These are phyloP conservation scores for Fremontodendron californicum DNA, from an alignment of 345 rosid species.

Conservation along the genomic window DNA sequence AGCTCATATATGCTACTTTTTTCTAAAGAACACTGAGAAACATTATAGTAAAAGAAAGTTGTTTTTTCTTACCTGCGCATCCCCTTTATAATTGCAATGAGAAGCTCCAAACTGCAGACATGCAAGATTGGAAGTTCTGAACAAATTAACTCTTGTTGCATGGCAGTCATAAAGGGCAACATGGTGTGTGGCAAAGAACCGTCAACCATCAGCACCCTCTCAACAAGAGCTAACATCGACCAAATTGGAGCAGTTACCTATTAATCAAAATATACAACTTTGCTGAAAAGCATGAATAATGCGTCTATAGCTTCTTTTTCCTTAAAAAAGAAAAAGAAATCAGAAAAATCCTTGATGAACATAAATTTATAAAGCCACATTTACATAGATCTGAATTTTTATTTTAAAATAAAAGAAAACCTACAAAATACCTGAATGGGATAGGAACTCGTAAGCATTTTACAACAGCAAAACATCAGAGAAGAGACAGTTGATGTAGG, in stretches of 20 bases:
- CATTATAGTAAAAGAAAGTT: neutral
- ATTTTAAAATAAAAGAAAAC: neutral
- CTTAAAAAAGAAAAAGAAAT: neutral
- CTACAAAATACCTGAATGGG: conserved; percentile 59
- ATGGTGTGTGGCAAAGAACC: conserved; percentile 57
- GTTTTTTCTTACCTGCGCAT: conserved; percentile 51
- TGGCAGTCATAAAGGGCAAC: conserved; percentile 48
- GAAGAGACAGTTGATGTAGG: conserved; percentile 43
- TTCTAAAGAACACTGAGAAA: neutral
- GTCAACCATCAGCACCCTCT: conserved; percentile 74
- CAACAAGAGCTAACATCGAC: conserved; percentile 62
- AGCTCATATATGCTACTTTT: neutral
- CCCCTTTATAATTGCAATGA: conserved; percentile 54
- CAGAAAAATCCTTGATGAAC: neutral
- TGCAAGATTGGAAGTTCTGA: conserved; percentile 79
- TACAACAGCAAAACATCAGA: conserved; percentile 58
- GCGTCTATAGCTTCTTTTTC: neutral
- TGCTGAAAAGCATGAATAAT: conserved; percentile 9
- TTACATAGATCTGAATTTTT: neutral
- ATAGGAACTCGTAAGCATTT: conserved; percentile 63
- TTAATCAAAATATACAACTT: conserved; percentile 17
- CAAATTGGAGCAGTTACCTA: conserved; percentile 61
- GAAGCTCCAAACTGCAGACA: conserved; percentile 55
- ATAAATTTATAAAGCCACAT: neutral
- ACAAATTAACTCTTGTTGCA: conserved; percentile 74